Conservation (phyloP, 1,284 basidiomycete species). For the Vanrija sp. region DNA sequence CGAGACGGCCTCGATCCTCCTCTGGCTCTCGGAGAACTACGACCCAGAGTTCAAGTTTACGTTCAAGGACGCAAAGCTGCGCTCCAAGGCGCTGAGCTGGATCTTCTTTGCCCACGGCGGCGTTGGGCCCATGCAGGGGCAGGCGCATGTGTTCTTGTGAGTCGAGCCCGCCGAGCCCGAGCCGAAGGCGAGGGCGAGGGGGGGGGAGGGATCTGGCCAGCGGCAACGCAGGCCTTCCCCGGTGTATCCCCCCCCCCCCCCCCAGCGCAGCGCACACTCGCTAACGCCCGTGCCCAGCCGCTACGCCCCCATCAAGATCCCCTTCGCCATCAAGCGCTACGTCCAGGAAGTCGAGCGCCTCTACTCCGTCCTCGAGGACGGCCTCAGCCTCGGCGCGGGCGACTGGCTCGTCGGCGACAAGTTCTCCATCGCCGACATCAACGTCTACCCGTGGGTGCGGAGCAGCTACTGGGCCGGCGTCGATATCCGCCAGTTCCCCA, state of each 20-base stretch:
- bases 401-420: conserved; percentile 64
- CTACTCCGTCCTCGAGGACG: conserved; percentile 68
- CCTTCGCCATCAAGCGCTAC: conserved; percentile 59
- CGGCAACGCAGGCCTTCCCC: neutral
- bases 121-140: conserved; percentile 54
- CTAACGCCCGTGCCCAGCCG: conserved; percentile 20
- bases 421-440: conserved; percentile 58
- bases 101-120: conserved; percentile 63
- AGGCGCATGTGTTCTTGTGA: conserved; percentile 49
- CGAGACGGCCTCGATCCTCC: conserved; percentile 63
- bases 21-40: conserved; percentile 63
- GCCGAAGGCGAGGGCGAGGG: neutral
- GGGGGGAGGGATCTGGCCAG: too few species aligned
- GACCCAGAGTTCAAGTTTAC: conserved; percentile 56
- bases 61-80: conserved; percentile 52
- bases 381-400: conserved; percentile 52
- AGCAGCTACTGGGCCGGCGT: conserved; percentile 54
- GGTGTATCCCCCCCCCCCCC: neutral
- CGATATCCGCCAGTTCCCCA: conserved; percentile 58
- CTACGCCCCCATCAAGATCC: conserved; percentile 49
- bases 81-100: conserved; percentile 67
- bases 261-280: neutral
- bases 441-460: conserved; percentile 54
- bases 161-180: conserved; percentile 11
- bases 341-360: conserved; percentile 70